phyloP scores from a whole-genome alignment of 495 filamentous ascomycete genomes.

The Aspergillus wentii region DNA sequence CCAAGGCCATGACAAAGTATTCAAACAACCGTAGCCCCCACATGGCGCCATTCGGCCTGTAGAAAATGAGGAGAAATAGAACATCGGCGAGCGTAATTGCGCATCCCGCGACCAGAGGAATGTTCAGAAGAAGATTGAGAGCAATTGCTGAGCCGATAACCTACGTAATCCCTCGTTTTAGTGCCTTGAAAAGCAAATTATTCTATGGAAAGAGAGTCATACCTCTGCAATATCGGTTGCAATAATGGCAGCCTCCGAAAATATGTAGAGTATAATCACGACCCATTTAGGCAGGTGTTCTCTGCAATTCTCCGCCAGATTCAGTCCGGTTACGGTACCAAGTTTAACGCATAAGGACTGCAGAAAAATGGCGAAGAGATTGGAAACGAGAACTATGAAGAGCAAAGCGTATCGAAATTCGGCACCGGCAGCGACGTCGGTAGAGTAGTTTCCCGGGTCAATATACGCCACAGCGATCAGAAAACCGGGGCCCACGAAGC shows the following conservation, averaged over 20 bases:
- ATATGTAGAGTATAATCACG: slow-evolving; percentile 65
- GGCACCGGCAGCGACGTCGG: slow-evolving; percentile 72
- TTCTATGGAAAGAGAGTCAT: slow-evolving; percentile 4
- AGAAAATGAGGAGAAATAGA: slow-evolving; percentile 80
- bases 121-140: slow-evolving; percentile 74
- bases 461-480: slow-evolving; percentile 78
- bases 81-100: slow-evolving; percentile 82
- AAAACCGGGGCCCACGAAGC: slow-evolving; percentile 84
- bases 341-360: slow-evolving; percentile 81
- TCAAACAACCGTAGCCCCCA: slow-evolving; percentile 73
- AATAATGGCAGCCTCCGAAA: slow-evolving; percentile 78
- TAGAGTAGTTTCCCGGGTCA: slow-evolving; percentile 82
- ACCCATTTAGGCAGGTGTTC: slow-evolving; percentile 74
- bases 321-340: slow-evolving; percentile 78
- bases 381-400: slow-evolving; percentile 78
- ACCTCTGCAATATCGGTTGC: slow-evolving; percentile 89
- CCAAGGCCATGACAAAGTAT: slow-evolving; percentile 70
- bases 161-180: too few relatives aligned
- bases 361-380: slow-evolving; percentile 78
- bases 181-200: too few relatives aligned
- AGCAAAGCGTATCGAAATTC: slow-evolving; percentile 62
- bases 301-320: slow-evolving; percentile 73
- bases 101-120: slow-evolving; percentile 83
- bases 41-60: slow-evolving; percentile 71
- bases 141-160: slow-evolving; percentile 90